Conservation (phyloP, 345 rosid genomes). For the Atalantia buxifolia region DNA sequence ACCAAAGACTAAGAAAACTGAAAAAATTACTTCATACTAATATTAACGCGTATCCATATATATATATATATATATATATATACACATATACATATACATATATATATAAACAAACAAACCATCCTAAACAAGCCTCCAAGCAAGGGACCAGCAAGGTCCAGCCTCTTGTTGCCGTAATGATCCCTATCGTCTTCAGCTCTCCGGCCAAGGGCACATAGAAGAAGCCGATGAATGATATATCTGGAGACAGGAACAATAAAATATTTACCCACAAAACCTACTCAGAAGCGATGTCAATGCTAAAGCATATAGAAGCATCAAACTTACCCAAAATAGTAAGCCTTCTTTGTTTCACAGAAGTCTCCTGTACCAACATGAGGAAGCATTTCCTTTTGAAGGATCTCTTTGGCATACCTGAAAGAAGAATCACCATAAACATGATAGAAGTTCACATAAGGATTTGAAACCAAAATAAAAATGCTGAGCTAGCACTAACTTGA, state of each 20-base stretch:
- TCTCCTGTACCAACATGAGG: slow-evolving; percentile 97
- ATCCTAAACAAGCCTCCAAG: slow-evolving; percentile 96
- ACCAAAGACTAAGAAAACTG: slow-evolving; percentile 1
- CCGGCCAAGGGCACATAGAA: slow-evolving; percentile 90
- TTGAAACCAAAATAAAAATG: slow-evolving; percentile 19
- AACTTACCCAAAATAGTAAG: slow-evolving; percentile 91
- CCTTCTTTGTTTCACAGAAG: slow-evolving; percentile 93
- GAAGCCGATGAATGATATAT: slow-evolving; percentile 86
- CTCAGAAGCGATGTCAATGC: slow-evolving; percentile 9
- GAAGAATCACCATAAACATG: slow-evolving; percentile 20
- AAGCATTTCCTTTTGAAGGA: slow-evolving; percentile 98
- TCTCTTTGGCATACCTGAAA: slow-evolving; percentile 90
- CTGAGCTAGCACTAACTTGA: slow-evolving; percentile 60
- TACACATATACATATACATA: neutral
- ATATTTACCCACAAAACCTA: neutral
- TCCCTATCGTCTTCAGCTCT: slow-evolving; percentile 98
- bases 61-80: neutral
- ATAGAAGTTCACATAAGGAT: slow-evolving; percentile 18
- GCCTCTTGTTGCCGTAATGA: slow-evolving; percentile 99
- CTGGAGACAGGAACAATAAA: slow-evolving; percentile 32
- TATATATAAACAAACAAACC: slow-evolving; percentile 42
- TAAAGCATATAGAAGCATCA: neutral
- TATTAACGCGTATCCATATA: too few species aligned
- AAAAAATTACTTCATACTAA: neutral
- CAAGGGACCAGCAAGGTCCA: slow-evolving; percentile 98